Conservation (phyloP, 495 filamentous ascomycete species). For the Coniosporium apollinis region DNA sequence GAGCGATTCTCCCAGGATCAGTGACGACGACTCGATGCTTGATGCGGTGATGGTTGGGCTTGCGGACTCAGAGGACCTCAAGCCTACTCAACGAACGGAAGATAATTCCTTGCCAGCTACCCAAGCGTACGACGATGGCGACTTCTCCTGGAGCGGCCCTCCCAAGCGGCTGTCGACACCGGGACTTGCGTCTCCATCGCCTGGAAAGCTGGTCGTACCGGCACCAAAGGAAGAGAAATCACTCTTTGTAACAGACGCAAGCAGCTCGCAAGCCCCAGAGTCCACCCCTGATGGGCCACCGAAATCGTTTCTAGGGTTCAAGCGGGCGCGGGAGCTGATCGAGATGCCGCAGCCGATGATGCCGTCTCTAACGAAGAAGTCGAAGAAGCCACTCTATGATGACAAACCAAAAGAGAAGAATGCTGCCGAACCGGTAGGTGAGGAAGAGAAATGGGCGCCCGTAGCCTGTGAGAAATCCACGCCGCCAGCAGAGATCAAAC, state of each 20-base stretch:
- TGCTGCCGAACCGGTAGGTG: background rate
- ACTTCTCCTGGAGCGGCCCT: background rate
- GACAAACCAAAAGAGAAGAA: background rate
- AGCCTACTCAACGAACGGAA: background rate
- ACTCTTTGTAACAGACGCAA: constrained; percentile 4
- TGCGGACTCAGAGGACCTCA: constrained; percentile 12
- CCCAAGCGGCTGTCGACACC: background rate
- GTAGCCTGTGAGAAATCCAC: background rate
- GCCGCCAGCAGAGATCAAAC: background rate
- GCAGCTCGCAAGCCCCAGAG: constrained; percentile 2
- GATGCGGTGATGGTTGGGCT: constrained; percentile 16
- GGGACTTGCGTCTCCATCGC: background rate
- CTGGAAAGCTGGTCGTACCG: background rate
- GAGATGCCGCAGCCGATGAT: background rate
- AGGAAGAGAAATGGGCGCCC: background rate
- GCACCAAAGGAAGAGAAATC: constrained; percentile 1
- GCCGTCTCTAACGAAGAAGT: background rate
- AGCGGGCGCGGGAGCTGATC: background rate
- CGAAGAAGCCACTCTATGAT: background rate
- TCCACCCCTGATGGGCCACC: background rate
- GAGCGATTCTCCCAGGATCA: too few relatives aligned
- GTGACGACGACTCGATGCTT: constrained; percentile 12
- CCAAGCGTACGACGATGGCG: background rate
- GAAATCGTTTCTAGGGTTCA: background rate
- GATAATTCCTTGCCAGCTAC: background rate